Base-by-base conservation (phyloP, 2,329 filamentous ascomycete species). In the Paramyrothecium roridum region DNA sequence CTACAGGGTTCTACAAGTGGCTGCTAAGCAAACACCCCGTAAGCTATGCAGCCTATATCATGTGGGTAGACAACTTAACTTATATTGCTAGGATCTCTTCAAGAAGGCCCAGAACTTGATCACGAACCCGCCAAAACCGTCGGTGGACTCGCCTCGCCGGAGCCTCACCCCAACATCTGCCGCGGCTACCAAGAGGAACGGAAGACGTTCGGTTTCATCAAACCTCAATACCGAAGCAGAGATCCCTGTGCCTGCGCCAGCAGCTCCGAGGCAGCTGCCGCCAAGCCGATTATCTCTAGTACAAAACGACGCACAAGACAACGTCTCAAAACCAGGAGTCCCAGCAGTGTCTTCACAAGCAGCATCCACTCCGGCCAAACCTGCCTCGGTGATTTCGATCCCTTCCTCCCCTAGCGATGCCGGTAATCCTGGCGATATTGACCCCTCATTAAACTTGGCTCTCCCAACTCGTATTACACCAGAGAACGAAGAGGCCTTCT, bases 1-100 rank as follows among this genome's bases (percentile, higher is more conserved):
- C 60, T 3, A 83, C 80, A 0, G 65, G 65, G 6, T 81, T 86
- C 57, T 73, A 77, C 56, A 73, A 73, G 22, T 83, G 79, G 77
- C 65, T 86, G 48, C 70, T 65, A 2, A 57, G 64, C 1, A 63
- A 72, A 57, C 70, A 76, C 57, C 66, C 68, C 4, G 80, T 82
- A 68, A 58, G 73, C 55, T 12, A 8, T 8, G 17, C 53, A 13
- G n/a, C 45, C 20, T 22, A 34, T 22, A n/a, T 40, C 8, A 23
- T 16, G 30, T 26, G 10, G n/a, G n/a, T n/a, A 37, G 26, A 23
- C 19, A 46, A 52, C 54, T n/a, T n/a, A 43, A 57, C 57, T 54
- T 17, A 52, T 49, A 16, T 26, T 22, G 12, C 34, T n/a, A 73
- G 69, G 63, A 65, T 26, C 55, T 67, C 4, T 59, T 64, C 17